Base-by-base conservation (phyloP, 1,139 yeast species). In the Meyerozyma guilliermondii region DNA sequence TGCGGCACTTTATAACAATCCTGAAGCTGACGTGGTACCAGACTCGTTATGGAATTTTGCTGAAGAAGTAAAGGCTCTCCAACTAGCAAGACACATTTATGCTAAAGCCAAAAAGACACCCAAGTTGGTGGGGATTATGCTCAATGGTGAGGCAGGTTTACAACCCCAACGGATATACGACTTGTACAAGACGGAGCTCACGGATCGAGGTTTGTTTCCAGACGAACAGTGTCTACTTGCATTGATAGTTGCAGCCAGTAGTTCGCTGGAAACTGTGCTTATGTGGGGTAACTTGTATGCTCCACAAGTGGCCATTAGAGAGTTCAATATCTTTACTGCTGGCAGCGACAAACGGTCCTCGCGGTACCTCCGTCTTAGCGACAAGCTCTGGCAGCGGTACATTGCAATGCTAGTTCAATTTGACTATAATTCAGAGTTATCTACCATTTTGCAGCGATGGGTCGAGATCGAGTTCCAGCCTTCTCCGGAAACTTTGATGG, bases 241-340 rank as follows among this genome's bases (percentile, higher is more conserved):
- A 0, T 58, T 80, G 17, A 56, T 80, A 7, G 55, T 65, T 3
- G 75, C 75, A 1, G 60, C 78, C 4, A 46, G 52, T 45, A 48
- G 52, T 18, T 46, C 50, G 5, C 48, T 50, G 1, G 43, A 47
- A 7, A 43, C 52, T 1, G 52, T 53, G 3, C 46, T 61, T 13
- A 38, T 53, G 3, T 80, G 86, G 85, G 77, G 65, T 4, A 65
- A 64, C 1, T 47, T 74, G 28, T 74, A 62, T 45, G 86, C 89
- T 0, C 69, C 83, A 1, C 87, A 82, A 49, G 66, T 81, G 13
- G 82, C 86, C 0, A 70, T 81, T 6, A 72, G 67, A 35, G 87
- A 83, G 54, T 79, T 82, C 58, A 72, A 76, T 45, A 56, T 49
- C 18, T 44, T 63, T 39, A 64, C 62, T 41, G 43, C 62, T 35